Evolutionary conservation across 192 early-diverging fungal genomes (phyloP).

Genomic region (Dimargaris xerosporica): DNA sequence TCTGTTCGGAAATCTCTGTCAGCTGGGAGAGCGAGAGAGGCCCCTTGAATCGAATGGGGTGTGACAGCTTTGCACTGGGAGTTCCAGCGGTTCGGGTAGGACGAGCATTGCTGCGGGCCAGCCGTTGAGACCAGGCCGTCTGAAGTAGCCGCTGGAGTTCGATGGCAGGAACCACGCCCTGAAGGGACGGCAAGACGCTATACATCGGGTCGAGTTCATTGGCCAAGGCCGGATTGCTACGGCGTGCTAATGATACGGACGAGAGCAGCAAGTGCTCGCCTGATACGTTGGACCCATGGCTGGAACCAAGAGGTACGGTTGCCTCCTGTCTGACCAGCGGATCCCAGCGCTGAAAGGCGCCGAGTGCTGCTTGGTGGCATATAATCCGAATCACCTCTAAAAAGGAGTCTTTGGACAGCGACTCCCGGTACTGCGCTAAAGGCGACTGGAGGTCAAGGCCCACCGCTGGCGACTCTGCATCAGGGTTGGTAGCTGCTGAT

Average conservation of each 20-base stretch:
- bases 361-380: conserved; percentile 5
- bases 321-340: too few species aligned
- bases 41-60: not conserved
- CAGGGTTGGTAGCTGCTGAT: too few species aligned
- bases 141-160: too few species aligned
- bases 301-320: too few species aligned
- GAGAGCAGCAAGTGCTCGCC: too few species aligned
- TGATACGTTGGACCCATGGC: too few species aligned
- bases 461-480: too few species aligned
- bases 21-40: conserved; percentile 5
- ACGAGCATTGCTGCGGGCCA: not conserved
- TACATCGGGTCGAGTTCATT: not conserved
- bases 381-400: conserved; percentile 6
- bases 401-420: conserved; percentile 7
- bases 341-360: not conserved
- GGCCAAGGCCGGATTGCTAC: not conserved
- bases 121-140: too few species aligned
- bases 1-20: conserved; percentile 4
- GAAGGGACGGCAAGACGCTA: not conserved
- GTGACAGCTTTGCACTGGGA: not conserved
- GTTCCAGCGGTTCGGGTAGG: not conserved
- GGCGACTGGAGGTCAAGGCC: not conserved
- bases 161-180: not conserved
- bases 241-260: too few species aligned
- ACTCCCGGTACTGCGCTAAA: not conserved